Conservation (phyloP, 1,284 basidiomycete genomes). For the Cryptococcus maquisensis region DNA sequence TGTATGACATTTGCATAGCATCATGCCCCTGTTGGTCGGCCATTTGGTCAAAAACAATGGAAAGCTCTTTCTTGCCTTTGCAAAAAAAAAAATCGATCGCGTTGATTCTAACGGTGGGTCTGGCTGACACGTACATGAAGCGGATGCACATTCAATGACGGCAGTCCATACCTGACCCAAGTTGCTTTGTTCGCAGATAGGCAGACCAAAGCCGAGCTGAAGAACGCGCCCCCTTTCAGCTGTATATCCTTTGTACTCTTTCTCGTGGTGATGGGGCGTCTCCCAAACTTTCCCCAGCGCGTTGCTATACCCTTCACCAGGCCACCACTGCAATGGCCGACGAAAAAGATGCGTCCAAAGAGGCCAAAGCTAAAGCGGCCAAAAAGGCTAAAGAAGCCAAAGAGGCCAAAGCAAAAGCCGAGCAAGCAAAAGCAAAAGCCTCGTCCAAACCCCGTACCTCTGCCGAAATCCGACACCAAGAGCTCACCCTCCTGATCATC, state of each 20-base stretch:
- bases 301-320: not conserved
- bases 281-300: not conserved
- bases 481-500: not conserved
- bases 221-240: no score
- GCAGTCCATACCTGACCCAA: no score
- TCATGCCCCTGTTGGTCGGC: no score
- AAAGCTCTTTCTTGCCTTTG: no score
- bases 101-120: no score
- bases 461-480: slow-evolving; percentile 2
- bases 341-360: not conserved
- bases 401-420: not conserved
- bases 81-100: no score
- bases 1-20: no score
- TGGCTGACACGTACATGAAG: not conserved
- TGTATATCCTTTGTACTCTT: no score
- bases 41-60: no score
- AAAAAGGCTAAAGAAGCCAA: not conserved
- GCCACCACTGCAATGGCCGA: not conserved
- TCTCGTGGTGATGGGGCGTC: no score
- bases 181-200: not conserved
- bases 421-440: not conserved
- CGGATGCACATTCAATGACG: not conserved
- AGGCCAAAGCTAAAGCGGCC: not conserved
- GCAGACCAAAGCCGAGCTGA: not conserved
- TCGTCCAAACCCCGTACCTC: not conserved